Evolutionary conservation across 352 stramenopile genomes (phyloP), one percentile per base, ranked within the genome.

Genomic region (Globisporangium echinulatum): DNA sequence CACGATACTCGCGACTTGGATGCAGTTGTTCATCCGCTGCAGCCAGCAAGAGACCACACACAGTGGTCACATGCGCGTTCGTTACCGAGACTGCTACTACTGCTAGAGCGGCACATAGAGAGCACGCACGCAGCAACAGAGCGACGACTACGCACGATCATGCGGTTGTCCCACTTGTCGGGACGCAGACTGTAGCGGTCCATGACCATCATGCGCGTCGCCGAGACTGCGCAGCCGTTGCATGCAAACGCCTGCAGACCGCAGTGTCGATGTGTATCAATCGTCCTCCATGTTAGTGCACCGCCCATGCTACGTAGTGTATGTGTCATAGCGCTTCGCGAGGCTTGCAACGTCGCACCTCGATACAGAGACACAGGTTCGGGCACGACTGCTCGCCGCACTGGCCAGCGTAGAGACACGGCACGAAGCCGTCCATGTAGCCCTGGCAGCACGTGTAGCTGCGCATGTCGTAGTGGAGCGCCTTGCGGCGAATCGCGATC

Each of bases 391-490:
- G 70, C 68, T 98, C 93, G 43, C 92, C 84, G 57, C 91, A 88
- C 11, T 86, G 65, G 4, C 93, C 93, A 2, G 90, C 85, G 59
- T 90, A 74, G 40, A 87, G 58, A 67, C 92, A 96, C 44, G 85
- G 94, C 59, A 96, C 89, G 25, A 94, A 77, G 58, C 82, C 80
- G 52, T 94, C 87, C 72, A 97, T 96, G 70, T 97, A 97, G 9
- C 90, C 87, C 71, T 98, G 92, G 69, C 92, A 98, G 71, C 90
- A 97, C 51, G 68, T 76, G 72, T 98, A 98, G 51, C 97, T 96
- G 53, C 62, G 77, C 93, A 96, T 97, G 62, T 96, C 91, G 25
- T 83, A 79, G 67, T 96, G 92, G 7, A 98, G 72, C 40, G 79
- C 92, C 82, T 92, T 97, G 64, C 93, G 79, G 7, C 93, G 83